Conservation (phyloP, 2,329 filamentous ascomycete genomes). For the Aschersonia sp. region DNA sequence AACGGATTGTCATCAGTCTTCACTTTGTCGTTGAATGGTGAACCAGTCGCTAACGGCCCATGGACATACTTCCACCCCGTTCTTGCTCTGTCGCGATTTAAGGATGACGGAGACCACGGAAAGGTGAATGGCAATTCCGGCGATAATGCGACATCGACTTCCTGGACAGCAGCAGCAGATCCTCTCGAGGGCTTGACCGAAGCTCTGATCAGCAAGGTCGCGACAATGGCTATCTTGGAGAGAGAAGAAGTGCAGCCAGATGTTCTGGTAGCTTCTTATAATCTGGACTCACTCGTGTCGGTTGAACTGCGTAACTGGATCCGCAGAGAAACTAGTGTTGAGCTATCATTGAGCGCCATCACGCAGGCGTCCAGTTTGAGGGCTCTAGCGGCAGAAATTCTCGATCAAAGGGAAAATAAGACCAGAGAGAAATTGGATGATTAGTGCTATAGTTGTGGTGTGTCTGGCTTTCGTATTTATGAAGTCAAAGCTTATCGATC, state of each 20-base stretch:
- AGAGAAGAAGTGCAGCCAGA: conserved; percentile 12
- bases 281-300: conserved; percentile 26
- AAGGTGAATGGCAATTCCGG: not conserved
- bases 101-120: not conserved
- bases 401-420: not conserved
- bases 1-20: conserved; percentile 1
- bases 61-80: conserved; percentile 3
- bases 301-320: conserved; percentile 27
- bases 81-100: not conserved
- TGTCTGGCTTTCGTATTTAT: too few species aligned
- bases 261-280: conserved; percentile 17
- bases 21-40: not conserved
- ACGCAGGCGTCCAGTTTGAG: conserved; percentile 2
- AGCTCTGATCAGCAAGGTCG: conserved; percentile 4
- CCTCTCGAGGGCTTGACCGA: conserved; percentile 2
- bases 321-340: conserved; percentile 17
- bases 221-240: conserved; percentile 5
- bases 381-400: conserved; percentile 1
- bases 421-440: too few species aligned
- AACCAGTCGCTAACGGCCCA: not conserved
- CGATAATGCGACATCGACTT: not conserved
- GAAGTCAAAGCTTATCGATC: too few species aligned
- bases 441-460: too few species aligned
- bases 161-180: conserved; percentile 1
- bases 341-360: conserved; percentile 11